Evolutionary conservation across 768 basidiomycete species (phyloP).

Genomic region (Tulasnella sp.): DNA sequence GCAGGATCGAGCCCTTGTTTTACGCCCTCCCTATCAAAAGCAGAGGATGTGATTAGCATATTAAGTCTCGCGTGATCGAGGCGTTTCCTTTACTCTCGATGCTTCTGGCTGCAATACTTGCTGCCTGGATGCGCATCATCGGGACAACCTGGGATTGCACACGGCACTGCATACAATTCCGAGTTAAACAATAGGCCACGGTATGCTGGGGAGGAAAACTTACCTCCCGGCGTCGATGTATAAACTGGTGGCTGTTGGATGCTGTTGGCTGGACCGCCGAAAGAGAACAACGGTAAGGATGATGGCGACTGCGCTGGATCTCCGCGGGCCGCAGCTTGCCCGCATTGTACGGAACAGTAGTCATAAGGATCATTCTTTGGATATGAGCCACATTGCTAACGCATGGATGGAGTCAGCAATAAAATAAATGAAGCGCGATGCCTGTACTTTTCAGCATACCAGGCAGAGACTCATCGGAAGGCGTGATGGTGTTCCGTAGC

Average conservation of each 20-base stretch:
- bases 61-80: background rate
- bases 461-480: no score
- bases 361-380: background rate
- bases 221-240: no score
- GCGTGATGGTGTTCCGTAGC: no score
- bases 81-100: background rate
- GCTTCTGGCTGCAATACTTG: background rate
- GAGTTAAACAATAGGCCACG: background rate
- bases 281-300: no score
- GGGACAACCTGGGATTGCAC: background rate
- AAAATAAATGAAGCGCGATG: background rate
- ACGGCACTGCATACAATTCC: background rate
- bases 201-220: background rate
- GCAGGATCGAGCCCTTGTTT: background rate
- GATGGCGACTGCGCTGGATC: no score
- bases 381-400: background rate
- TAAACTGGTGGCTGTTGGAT: no score
- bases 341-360: conserved; percentile 5
- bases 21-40: background rate
- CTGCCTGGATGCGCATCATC: background rate
- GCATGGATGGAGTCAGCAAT: background rate
- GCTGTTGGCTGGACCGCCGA: no score
- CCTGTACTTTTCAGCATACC: no score
- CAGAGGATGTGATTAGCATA: background rate
- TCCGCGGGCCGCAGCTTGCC: background rate